These are phyloP conservation scores for Carex arenaria DNA, from an alignment of 202 grass and related monocot genomes.

Conservation along the genomic window DNA sequence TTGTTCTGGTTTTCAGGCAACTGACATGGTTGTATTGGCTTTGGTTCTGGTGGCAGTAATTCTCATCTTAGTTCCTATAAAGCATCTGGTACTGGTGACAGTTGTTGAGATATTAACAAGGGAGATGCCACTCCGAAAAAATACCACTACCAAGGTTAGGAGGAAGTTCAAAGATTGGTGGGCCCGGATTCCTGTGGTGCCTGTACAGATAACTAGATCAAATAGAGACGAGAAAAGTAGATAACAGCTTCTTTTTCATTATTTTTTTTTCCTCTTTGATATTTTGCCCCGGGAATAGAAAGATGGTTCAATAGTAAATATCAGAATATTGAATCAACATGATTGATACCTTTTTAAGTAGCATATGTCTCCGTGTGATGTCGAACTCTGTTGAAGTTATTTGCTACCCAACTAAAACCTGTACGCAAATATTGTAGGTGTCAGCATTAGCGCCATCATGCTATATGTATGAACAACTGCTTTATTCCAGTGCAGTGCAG, in stretches of 20 bases:
- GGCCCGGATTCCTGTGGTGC: slow-evolving; percentile 75
- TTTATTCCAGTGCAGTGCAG: not conserved
- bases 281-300: not conserved
- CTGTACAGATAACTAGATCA: slow-evolving; percentile 61
- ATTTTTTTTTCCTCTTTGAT: not conserved
- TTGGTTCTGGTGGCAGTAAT: slow-evolving; percentile 38
- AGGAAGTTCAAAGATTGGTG: slow-evolving; percentile 74
- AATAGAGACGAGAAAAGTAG: slow-evolving; percentile 57
- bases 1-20: slow-evolving; percentile 32
- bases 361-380: not conserved
- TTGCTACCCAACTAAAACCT: not conserved
- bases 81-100: slow-evolving; percentile 38
- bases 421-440: not conserved
- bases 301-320: not conserved
- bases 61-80: slow-evolving; percentile 40
- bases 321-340: not conserved
- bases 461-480: not conserved
- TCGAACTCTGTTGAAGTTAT: not conserved
- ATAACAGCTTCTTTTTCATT: slow-evolving; percentile 23
- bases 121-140: slow-evolving; percentile 79
- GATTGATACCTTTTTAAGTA: too few species aligned
- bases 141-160: slow-evolving; percentile 48
- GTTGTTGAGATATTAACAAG: slow-evolving; percentile 64
- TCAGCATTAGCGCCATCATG: not conserved
- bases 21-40: slow-evolving; percentile 43